Percentiles rank a stretch among this genome's conserved stretches.
phyloP scores from a whole-genome alignment of 1,284 basidiomycete species.

The Ustilago tritici region DNA sequence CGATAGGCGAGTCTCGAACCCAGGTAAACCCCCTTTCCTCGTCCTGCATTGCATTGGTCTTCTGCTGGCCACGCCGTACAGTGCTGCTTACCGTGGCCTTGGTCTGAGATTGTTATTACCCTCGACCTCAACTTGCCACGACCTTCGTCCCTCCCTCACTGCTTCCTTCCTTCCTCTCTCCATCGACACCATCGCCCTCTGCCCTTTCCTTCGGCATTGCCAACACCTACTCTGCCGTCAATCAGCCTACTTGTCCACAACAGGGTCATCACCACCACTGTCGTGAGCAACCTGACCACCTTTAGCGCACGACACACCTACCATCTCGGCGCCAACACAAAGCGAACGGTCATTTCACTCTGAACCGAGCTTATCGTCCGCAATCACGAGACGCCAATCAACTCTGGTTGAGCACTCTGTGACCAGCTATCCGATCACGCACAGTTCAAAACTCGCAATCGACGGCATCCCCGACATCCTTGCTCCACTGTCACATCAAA shows the following conservation, averaged over 20 bases:
- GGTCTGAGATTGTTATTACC: slow-evolving; percentile 15
- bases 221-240: neutral
- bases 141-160: neutral
- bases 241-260: neutral
- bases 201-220: neutral
- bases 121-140: neutral
- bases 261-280: neutral
- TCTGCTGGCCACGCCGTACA: slow-evolving; percentile 3
- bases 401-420: neutral
- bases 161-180: neutral
- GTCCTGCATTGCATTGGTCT: slow-evolving; percentile 13
- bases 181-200: neutral
- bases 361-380: too few species aligned
- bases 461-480: neutral
- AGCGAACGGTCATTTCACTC: too few species aligned
- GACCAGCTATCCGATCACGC: neutral
- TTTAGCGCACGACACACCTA: too few species aligned
- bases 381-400: neutral
- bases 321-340: too few species aligned
- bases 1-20: slow-evolving; percentile 4
- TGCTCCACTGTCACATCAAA: neutral
- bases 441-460: neutral
- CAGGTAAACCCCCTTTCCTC: neutral
- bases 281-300: neutral
- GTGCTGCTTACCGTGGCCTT: neutral